These are phyloP conservation scores for Metschnikowia bowlesiae DNA, from an alignment of 805 yeast species.

Conservation along the genomic window DNA sequence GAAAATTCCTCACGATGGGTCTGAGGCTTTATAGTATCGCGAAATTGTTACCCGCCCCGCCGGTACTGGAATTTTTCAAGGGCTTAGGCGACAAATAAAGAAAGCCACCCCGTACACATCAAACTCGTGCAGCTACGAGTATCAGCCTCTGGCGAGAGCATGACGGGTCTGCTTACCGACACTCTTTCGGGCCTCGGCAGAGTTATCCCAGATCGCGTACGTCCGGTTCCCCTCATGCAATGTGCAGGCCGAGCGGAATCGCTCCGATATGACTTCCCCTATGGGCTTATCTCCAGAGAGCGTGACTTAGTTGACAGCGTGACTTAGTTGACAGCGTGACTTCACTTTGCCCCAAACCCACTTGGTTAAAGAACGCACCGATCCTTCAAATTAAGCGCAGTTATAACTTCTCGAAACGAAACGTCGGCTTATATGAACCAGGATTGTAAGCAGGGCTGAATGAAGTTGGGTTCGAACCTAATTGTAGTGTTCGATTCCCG, in stretches of 20 bases:
- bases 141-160: neutral
- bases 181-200: neutral
- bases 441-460: too few relatives aligned
- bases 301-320: neutral
- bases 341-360: neutral
- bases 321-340: neutral
- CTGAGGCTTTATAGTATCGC: slow-evolving; percentile 9
- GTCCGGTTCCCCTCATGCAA: slow-evolving; percentile 1
- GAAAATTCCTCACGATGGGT: slow-evolving; percentile 1
- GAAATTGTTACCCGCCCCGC: slow-evolving; percentile 14
- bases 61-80: neutral
- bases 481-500: neutral
- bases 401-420: neutral
- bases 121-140: neutral
- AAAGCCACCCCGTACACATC: neutral
- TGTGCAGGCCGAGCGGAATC: slow-evolving; percentile 1
- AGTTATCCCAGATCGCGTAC: neutral
- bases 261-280: neutral
- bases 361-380: neutral
- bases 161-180: neutral
- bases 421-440: neutral
- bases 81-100: neutral
- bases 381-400: neutral
- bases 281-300: slow-evolving; percentile 1
- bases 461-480: too few relatives aligned